Base-by-base conservation (phyloP, 768 basidiomycete species). In the Boletus rubescentipes region DNA sequence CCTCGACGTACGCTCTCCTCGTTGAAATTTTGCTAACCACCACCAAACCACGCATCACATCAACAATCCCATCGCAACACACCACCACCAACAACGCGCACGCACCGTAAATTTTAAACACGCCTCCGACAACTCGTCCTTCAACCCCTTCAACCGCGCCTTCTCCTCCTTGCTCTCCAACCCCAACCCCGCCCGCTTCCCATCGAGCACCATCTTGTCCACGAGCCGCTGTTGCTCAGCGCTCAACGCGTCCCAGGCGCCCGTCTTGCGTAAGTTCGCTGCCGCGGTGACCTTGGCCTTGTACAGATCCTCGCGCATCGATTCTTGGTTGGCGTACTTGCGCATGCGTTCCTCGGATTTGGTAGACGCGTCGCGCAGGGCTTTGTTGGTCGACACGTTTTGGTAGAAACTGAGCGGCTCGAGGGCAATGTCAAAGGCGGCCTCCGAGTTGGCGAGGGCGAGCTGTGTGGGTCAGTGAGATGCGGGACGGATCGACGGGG, bases 231-330 rank as follows among this genome's bases (percentile, higher is more conserved):
- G 70, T 61, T 91, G 83, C 64, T 94, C 92, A 0, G 78, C 54
- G 14, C 75, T 79, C 9, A 94, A 74, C 46, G 75, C 76, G 34
- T 83, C 82, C 81, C 80, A 86, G 53, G 77, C 70, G 5, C 83
- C 85, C 5, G 83, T 80, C 51, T 73, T 74, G 61, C 82, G 81
- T 58, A 90, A 73, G 63, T 89, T 87, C 68, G 83, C 80, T 63
- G 87, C 77, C 0, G 90, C 90, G 6, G 79, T 77, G 8, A 80
- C 72, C 68, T 90, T 89, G 40, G 86, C 87, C 44, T 81, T 74
- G 76, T 80, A 94, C 44, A 94, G 79, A 63, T 95, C 93, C 45
- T 86, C 66, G 12, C 91, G 83, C 88, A 93, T 91, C 14, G 85
- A 86, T 1, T 81, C 76, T 64, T 93, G 89, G 49, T 93, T 88